phyloP scores from a whole-genome alignment of 2,329 filamentous ascomycete genomes.

The Fusarium sp. region DNA sequence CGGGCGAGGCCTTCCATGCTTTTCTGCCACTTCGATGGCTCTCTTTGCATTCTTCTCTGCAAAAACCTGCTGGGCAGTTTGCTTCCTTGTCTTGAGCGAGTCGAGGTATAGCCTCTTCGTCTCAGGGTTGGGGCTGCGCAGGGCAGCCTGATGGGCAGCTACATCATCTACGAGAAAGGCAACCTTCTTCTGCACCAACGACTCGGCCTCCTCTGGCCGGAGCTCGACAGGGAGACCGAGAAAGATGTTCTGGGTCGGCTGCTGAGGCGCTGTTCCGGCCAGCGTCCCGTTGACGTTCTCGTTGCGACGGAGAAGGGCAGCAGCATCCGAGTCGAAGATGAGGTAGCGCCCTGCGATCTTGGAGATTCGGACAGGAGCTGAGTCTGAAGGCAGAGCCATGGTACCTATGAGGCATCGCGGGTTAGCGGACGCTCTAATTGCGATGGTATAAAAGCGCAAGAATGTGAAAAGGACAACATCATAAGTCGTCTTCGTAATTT shows the following conservation, averaged over 20 bases:
- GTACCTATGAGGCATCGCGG: constrained; percentile 24
- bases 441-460: constrained; percentile 12
- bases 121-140: constrained; percentile 67
- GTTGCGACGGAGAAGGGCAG: constrained; percentile 80
- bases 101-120: constrained; percentile 74
- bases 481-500: constrained; percentile 61
- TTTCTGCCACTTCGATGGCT: constrained; percentile 45
- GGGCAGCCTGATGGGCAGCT: constrained; percentile 73
- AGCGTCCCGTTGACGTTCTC: constrained; percentile 89
- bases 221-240: constrained; percentile 89
- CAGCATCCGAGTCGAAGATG: constrained; percentile 86
- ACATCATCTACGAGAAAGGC: constrained; percentile 87
- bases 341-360: constrained; percentile 84
- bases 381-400: constrained; percentile 36
- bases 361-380: constrained; percentile 78
- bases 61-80: constrained; percentile 55
- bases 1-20: constrained; percentile 22
- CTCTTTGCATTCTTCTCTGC: constrained; percentile 55
- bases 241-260: constrained; percentile 95
- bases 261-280: constrained; percentile 89
- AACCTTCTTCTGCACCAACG: constrained; percentile 81
- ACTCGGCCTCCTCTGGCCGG: constrained; percentile 87
- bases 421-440: constrained; percentile 34
- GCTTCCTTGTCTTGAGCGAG: constrained; percentile 61
- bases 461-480: constrained; percentile 42